Evolutionary conservation across 202 grass and related monocot species (phyloP).

Genomic region (Hordeum pubiflorum): DNA sequence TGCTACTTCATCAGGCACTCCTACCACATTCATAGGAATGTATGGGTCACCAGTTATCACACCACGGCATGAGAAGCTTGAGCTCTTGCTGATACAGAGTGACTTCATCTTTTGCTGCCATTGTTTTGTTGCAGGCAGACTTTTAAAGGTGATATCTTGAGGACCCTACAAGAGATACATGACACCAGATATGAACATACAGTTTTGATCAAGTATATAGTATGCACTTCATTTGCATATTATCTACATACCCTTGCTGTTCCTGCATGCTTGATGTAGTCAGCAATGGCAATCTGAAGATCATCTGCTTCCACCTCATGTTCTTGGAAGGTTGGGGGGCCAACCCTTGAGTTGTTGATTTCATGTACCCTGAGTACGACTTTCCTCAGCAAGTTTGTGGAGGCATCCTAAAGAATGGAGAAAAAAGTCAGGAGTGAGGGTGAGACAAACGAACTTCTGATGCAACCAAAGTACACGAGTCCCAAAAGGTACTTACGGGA

Average conservation of each 20-base stretch:
- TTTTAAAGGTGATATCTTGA: constrained; percentile 26
- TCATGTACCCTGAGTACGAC: constrained; percentile 45
- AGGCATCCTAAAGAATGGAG: constrained; percentile 44
- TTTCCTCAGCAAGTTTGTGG: constrained; percentile 51
- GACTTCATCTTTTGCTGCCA: constrained; percentile 84
- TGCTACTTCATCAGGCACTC: constrained; percentile 71
- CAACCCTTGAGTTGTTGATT: constrained; percentile 57
- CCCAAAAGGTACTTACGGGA: constrained; percentile 40
- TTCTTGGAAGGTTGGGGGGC: constrained; percentile 44
- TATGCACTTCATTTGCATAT: constrained; percentile 1
- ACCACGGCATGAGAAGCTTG: constrained; percentile 57
- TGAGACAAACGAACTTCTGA: background rate
- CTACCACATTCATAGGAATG: constrained; percentile 63
- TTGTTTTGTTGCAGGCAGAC: constrained; percentile 39
- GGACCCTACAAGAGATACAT: constrained; percentile 41
- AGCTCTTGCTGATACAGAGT: constrained; percentile 71
- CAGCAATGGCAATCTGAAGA: constrained; percentile 45
- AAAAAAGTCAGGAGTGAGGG: background rate
- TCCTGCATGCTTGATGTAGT: constrained; percentile 69
- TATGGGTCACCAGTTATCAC: constrained; percentile 89
- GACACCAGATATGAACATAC: background rate
- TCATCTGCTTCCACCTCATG: constrained; percentile 49
- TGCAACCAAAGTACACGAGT: background rate
- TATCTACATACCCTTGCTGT: constrained; percentile 44
- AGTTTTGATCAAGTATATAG: background rate